Base-by-base conservation (phyloP, 2,329 filamentous ascomycete genomes). In the Aspergillus sp. region DNA sequence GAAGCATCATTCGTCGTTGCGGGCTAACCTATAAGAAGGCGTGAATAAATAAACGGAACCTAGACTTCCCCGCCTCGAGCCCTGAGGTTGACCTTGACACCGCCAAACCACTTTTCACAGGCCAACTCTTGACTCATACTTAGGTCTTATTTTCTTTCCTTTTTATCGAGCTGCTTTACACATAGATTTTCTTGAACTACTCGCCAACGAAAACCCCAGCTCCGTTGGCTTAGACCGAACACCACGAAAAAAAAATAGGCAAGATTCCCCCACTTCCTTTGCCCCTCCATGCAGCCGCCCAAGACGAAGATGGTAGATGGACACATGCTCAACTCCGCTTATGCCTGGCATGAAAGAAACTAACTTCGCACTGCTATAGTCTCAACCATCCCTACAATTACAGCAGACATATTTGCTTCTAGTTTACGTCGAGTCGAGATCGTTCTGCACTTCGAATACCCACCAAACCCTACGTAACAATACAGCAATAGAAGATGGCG, bases 401-500 rank as follows among this genome's bases (percentile, higher is more conserved):
- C 24, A 31, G 3, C 8, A 11, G 27, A 31, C 27, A 4, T 31
- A 19, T 7, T n/a, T 35, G 17, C 14, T 23, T 46, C 6, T 45
- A 15, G 24, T n/a, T 6, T 19, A 19, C 6, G 14, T 21, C 9
- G 45, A 35, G 15, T 12, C 21, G 14, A 14, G n/a, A 48, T 48
- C 23, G 23, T 6, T 46, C 23, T 35, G 6, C 23, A 43, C 15
- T 24, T 9, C 9, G 33, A 43, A 21, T 15, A 44, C 12, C 15
- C 27, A 21, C 23, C n/a, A 7, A 46, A 50, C 35, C 31, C 41
- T 46, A 44, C 17, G 17, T n/a, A 21, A n/a, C 46, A 24, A 43
- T 23, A 44, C 2, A 37, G n/a, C 41, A 44, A 21, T 52, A 57
- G 57, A 66, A 58, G 27, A 79, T 79, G 76, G 68, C 77, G 41